Evolutionary conservation across 73 alveolate species (phyloP), one percentile per base, ranked within the genome.

Genomic region (Paramecium primaurelia): DNA sequence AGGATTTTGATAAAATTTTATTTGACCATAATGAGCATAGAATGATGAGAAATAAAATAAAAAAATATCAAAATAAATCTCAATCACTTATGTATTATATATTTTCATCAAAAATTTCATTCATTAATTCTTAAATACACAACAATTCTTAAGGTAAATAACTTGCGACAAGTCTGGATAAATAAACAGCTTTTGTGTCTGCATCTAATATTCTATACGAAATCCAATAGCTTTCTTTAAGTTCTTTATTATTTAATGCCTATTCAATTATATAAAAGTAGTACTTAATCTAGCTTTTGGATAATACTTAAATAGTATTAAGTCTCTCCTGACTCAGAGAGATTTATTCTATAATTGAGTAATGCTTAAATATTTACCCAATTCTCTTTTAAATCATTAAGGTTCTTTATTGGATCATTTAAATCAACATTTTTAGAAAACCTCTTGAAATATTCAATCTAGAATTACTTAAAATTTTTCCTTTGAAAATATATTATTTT

Each of bases 131-230:
- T 22, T 73, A 37, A 37, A 73, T 37, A 30, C 47, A 20, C 14
- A 36, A 73, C n/a, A 12, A 38, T 73, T 73, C 87, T n/a, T 37
- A 25, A 36, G 87, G 87, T 10, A 73, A 30, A 22, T 30, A 38
- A 37, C 60, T 36, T 14, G 40, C 59, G 5, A 73, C 87, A 37
- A 73, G n/a, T 18, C 6, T 40, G 0, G 16, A 30, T 38, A 73
- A 80, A 47, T 80, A 80, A 32, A 45, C 44, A 44, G 14, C 77
- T 80, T 80, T 80, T 80, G 91, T 80, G 10, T 80, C 91, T 11
- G 71, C 73, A 80, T 80, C 91, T 26, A 80, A 3, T 45, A 80
- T 80, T 16, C 91, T 42, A 80, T 80, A 80, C 16, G 91, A 80
- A 32, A 80, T 80, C 91, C 91, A 80, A 47, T 45, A 28, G 9